These are phyloP conservation scores for Pseudocercospora musae DNA, from an alignment of 2,329 filamentous ascomycete genomes.

Conservation along the genomic window DNA sequence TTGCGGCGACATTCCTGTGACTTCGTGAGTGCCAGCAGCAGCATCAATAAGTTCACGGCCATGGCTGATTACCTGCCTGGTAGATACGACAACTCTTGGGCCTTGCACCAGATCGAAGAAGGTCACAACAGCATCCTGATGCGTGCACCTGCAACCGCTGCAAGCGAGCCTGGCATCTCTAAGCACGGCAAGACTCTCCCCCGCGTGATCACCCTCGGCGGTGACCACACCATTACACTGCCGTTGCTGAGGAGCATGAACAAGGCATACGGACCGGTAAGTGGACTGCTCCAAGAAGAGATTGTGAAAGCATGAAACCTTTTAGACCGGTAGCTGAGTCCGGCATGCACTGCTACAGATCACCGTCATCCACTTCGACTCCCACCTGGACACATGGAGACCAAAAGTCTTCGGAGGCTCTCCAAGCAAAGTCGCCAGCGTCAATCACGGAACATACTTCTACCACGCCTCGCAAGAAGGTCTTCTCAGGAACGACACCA, in stretches of 20 bases:
- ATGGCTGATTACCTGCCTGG: neutral
- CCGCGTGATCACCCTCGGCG: slow-evolving; percentile 70
- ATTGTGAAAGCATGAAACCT: too few relatives aligned
- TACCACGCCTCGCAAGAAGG: slow-evolving; percentile 78
- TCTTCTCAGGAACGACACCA: slow-evolving; percentile 74
- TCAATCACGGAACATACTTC: slow-evolving; percentile 87
- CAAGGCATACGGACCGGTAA: slow-evolving; percentile 61
- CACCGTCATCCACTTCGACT: slow-evolving; percentile 63
- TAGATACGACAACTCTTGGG: slow-evolving; percentile 78
- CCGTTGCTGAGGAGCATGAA: slow-evolving; percentile 56
- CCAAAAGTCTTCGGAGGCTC: slow-evolving; percentile 85
- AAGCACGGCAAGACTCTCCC: slow-evolving; percentile 73
- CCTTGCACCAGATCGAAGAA: slow-evolving; percentile 80
- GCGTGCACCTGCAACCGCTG: slow-evolving; percentile 66
- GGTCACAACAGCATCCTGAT: slow-evolving; percentile 74
- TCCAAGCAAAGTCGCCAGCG: slow-evolving; percentile 68
- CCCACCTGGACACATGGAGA: slow-evolving; percentile 61
- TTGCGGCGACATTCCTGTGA: slow-evolving; percentile 87
- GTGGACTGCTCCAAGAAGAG: neutral
- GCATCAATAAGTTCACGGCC: neutral
- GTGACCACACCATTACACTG: slow-evolving; percentile 61
- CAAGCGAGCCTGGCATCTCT: slow-evolving; percentile 63
- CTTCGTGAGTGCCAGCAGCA: slow-evolving; percentile 57
- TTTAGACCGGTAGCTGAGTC: neutral
- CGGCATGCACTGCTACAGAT: slow-evolving; percentile 36